Evolutionary conservation across 2,329 filamentous ascomycete genomes (phyloP), one percentile per base, ranked within the genome.

Genomic region (Phoma sp.): DNA sequence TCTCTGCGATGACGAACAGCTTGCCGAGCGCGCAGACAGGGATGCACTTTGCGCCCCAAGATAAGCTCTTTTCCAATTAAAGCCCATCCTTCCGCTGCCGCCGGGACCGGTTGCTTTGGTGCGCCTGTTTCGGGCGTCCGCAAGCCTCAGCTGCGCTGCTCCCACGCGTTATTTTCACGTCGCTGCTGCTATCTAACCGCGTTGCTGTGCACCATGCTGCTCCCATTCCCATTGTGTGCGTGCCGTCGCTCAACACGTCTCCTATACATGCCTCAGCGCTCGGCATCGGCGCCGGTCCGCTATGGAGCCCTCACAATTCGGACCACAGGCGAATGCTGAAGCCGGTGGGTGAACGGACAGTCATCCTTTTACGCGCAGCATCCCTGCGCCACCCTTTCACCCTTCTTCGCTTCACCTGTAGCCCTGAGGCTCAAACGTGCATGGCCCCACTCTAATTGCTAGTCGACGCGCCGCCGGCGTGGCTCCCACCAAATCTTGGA

Each of bases 1-100:
- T 67, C 63, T 62, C 56, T 60, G 64, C 65, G 43, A 67, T 68
- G 66, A 67, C 65, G 64, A 63, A 59, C 39, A 42, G 39, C 26
- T 42, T 49, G 47, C 29, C 47, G 47, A 42, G 47, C 47, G 36
- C 40, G 40, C 30, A 26, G 46, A 43, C 46, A 45, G 43, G 50
- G 28, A 38, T 43, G 43, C 30, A 28, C 21, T 37, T 20, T 39
- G 40, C 39, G 49, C 48, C 42, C 34, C 48, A 36, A 40, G 50
- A 54, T 54, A 54, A 54, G 51, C 43, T 54, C 38, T 28, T 38
- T 45, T 26, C 48, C 48, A 51, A 45, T 45, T 38, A 51, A 32
- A 51, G 47, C 28, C 18, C 46, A 15, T 34, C 36, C 20, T 47
- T 34, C 34, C 39, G 39, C 47, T 1, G n/a, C 17, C 30, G 30